Percentiles rank a stretch among this genome's conserved stretches.
These are phyloP conservation scores for Geranium brycei DNA, from an alignment of 345 rosid genomes.

Conservation along the genomic window DNA sequence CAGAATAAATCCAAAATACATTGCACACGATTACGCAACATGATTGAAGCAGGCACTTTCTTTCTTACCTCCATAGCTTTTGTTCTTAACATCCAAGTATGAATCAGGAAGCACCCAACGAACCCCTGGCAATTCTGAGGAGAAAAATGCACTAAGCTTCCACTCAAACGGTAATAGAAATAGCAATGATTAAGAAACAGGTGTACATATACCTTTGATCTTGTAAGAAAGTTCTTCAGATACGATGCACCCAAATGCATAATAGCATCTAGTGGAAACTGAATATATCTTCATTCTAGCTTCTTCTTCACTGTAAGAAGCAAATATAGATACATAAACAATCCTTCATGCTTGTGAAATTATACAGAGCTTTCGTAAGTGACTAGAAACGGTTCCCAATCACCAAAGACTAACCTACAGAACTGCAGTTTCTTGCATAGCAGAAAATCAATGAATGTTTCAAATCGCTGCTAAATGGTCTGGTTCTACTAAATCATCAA, in stretches of 20 bases:
- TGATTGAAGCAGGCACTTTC: neutral
- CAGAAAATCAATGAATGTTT: neutral
- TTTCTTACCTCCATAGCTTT: conserved; percentile 82
- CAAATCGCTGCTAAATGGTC: neutral
- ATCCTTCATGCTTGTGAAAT: neutral
- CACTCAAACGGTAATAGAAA: neutral
- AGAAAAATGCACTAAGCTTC: neutral
- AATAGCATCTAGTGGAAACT: conserved; percentile 66
- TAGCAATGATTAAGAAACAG: neutral
- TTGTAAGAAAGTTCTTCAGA: conserved; percentile 55
- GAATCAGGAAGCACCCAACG: conserved; percentile 99
- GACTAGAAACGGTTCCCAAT: too few relatives aligned
- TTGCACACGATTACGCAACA: neutral
- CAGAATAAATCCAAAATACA: neutral
- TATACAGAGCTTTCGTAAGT: neutral
- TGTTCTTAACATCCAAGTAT: conserved; percentile 77
- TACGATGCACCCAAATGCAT: conserved; percentile 81
- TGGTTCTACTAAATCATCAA: neutral
- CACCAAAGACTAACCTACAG: neutral
- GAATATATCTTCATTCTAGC: conserved; percentile 83
- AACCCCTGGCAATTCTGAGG: conserved; percentile 57
- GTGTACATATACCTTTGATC: conserved; percentile 57
- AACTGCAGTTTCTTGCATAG: neutral
- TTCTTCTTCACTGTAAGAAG: conserved; percentile 53
- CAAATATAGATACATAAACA: neutral